Conservation (phyloP, 2,329 filamentous ascomycete species). For the Sarocladiaceae sp. region DNA sequence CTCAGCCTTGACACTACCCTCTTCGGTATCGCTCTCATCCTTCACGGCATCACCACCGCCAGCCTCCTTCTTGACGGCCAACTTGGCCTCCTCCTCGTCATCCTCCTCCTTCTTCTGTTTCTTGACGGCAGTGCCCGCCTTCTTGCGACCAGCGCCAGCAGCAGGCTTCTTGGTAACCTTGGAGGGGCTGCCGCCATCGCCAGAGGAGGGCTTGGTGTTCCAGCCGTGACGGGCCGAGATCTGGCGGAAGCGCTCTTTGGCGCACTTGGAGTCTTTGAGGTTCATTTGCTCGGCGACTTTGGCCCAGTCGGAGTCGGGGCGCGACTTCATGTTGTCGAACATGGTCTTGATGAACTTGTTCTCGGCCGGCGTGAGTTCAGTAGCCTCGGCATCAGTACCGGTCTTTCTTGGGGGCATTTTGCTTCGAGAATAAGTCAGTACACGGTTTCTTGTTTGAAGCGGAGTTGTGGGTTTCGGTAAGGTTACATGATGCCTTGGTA, state of each 20-base stretch:
- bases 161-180: constrained; percentile 17
- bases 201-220: constrained; percentile 19
- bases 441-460: too few relatives aligned
- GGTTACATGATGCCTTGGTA: too few relatives aligned
- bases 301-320: constrained; percentile 35
- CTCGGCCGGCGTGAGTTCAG: constrained; percentile 28
- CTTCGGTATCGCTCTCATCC: constrained; percentile 15
- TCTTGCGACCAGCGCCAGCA: constrained; percentile 1
- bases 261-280: constrained; percentile 35
- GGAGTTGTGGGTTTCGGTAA: too few relatives aligned
- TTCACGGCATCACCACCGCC: constrained; percentile 11
- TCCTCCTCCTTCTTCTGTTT: neutral
- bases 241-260: constrained; percentile 34
- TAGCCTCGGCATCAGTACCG: constrained; percentile 14
- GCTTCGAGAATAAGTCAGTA: neutral
- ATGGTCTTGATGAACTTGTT: constrained; percentile 33
- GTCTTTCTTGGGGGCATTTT: constrained; percentile 3
- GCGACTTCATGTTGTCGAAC: constrained; percentile 34
- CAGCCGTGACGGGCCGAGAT: constrained; percentile 34
- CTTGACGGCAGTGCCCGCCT: constrained; percentile 14
- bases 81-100: constrained; percentile 24
- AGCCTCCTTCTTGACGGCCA: constrained; percentile 13
- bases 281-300: constrained; percentile 27
- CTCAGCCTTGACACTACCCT: constrained; percentile 17
- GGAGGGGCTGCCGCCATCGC: constrained; percentile 17